Evolutionary conservation across 306 rosid genomes (phyloP), one percentile per base, ranked within the genome.

Genomic region (Chamaecrista fasciculata): DNA sequence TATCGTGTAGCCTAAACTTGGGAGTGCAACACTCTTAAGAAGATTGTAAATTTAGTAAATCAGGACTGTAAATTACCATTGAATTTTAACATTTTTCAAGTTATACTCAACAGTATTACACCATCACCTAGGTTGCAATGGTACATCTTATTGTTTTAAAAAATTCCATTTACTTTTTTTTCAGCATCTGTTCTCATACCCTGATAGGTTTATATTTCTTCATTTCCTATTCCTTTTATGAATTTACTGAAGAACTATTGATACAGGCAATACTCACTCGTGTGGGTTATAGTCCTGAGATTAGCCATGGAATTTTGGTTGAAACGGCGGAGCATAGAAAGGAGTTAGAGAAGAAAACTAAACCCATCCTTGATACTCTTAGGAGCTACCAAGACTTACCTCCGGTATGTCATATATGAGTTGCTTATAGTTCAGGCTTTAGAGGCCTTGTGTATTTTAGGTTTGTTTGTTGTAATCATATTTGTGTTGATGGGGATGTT

Each of bases 321-420:
- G 97, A 88, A 76, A 88, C 67, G 86, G 97, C 88, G 6, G 99
- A 94, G 84, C 83, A 88, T 25, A 87, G 89, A 66, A 94, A 91
- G 81, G 99, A 91, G 61, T 76, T 90, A 52, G 99, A 90, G 80
- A 94, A 84, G 91, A 84, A 94, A 85, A 94, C 97, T 64, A 86
- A 91, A 86, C 99, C 99, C 37, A 87, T 91, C 71, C 89, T 88
- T 12, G 93, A 91, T 49, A 91, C 97, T 53, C 79, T 91, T 62
- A 78, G 97, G 78, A 91, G 97, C 78, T 91, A 91, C 86, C 97
- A 91, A 85, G 97, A 91, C 73, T 79, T 91, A 78, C 99, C 98
- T 42, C 97, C 96, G 56, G 97, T 93, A 82, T 75, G 74, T 58
- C 60, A 16, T 63, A 42, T 72, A 66, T 43, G 15, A 25, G 23